A percentile compares a stretch with the other conserved stretches of the same genome.
Evolutionary conservation across 1,284 basidiomycete species (phyloP).

Genomic region (Puccinia hordei): DNA sequence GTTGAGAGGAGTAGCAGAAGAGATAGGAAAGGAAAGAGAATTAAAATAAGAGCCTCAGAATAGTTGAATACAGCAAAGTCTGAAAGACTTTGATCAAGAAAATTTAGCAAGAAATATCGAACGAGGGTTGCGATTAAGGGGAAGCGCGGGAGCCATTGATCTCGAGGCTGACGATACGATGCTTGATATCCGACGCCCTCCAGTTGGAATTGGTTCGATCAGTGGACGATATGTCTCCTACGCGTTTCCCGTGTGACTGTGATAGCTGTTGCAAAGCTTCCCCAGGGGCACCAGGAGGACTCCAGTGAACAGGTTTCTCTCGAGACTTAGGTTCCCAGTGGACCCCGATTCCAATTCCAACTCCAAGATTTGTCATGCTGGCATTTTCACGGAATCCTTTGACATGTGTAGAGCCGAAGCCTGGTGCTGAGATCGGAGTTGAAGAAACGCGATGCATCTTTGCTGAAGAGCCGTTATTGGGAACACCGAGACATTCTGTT

Average conservation of each 20-base stretch:
- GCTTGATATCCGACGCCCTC: constrained; percentile 34
- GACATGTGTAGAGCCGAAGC: constrained; percentile 20
- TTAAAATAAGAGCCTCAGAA: background rate
- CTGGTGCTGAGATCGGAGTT: constrained; percentile 27
- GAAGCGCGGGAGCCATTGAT: constrained; percentile 7
- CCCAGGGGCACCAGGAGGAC: constrained; percentile 20
- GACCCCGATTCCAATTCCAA: constrained; percentile 42
- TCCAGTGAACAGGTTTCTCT: constrained; percentile 31
- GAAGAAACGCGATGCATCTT: constrained; percentile 42
- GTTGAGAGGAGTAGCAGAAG: background rate
- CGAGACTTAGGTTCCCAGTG: constrained; percentile 38
- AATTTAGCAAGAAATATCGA: constrained; percentile 1
- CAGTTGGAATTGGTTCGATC: constrained; percentile 48
- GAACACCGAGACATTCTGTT: constrained; percentile 29
- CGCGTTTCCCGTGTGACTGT: background rate
- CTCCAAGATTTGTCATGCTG: constrained; percentile 26
- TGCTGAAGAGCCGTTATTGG: constrained; percentile 9
- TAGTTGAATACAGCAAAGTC: constrained; percentile 11
- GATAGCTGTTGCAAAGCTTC: background rate
- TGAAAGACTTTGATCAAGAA: constrained; percentile 27
- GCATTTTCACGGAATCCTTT: constrained; percentile 35
- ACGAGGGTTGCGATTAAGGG: background rate
- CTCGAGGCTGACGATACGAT: constrained; percentile 3
- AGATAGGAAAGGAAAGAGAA: background rate
- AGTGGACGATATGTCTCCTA: background rate